Evolutionary conservation across 2,329 filamentous ascomycete genomes (phyloP).

Genomic region (Phialocephala sp.): DNA sequence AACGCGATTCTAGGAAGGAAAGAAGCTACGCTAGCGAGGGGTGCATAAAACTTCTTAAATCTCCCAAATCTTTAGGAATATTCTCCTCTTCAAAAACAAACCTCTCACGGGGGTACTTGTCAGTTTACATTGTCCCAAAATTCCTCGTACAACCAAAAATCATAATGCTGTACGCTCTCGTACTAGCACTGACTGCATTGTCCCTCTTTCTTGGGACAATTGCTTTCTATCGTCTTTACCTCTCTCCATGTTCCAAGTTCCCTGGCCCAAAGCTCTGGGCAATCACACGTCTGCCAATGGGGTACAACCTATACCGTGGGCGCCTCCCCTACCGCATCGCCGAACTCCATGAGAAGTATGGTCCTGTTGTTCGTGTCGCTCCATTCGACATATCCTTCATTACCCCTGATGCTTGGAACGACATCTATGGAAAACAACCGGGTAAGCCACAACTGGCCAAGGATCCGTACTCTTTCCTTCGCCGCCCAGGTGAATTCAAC

Average conservation of each 20-base stretch:
- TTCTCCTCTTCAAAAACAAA: not conserved
- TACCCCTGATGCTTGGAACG: conserved; percentile 18
- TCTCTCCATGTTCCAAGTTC: conserved; percentile 26
- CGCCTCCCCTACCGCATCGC: conserved; percentile 15
- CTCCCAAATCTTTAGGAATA: not conserved
- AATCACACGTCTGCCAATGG: conserved; percentile 22
- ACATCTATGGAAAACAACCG: conserved; percentile 20
- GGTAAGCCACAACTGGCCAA: conserved; percentile 18
- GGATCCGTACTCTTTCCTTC: conserved; percentile 12
- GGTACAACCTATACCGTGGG: conserved; percentile 20
- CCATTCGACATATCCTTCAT: conserved; percentile 20
- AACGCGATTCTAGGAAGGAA: not conserved
- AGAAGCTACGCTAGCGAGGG: not conserved
- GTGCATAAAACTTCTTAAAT: not conserved
- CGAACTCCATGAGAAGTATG: conserved; percentile 22
- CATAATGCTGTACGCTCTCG: not conserved
- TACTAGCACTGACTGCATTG: not conserved
- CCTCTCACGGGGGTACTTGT: not conserved
- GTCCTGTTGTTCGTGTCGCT: conserved; percentile 16
- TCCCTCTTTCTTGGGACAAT: conserved; percentile 5
- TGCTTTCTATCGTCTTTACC: conserved; percentile 16
- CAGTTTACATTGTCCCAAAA: not conserved
- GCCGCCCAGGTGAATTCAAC: not conserved
- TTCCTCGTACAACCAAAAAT: not conserved
- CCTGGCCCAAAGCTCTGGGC: conserved; percentile 29